phyloP scores from a whole-genome alignment of 2,329 filamentous ascomycete species.

The Lizonia empirigonia region DNA sequence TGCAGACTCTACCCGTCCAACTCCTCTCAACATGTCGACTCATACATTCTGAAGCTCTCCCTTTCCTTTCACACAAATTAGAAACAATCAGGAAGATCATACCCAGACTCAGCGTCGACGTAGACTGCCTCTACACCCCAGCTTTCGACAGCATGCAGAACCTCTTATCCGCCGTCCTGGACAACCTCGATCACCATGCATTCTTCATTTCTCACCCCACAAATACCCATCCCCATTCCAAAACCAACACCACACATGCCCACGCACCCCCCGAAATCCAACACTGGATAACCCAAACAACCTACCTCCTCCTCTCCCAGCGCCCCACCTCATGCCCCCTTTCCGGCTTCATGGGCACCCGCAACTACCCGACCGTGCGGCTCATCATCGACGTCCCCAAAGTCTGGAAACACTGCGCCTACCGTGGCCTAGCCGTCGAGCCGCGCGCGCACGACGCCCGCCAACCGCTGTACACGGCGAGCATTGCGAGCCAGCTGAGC shows the following conservation, averaged over 20 bases:
- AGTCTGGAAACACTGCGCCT: not conserved
- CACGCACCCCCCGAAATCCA: not conserved
- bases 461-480: constrained; percentile 1
- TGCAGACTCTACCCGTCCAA: constrained; percentile 7
- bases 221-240: not conserved
- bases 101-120: constrained; percentile 1
- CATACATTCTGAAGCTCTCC: constrained; percentile 4
- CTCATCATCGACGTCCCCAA: constrained; percentile 4
- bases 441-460: not conserved
- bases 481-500: constrained; percentile 4
- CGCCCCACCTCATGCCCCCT: not conserved
- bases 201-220: not conserved
- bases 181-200: not conserved
- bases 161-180: not conserved
- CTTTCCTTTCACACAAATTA: constrained; percentile 4
- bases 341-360: constrained; percentile 8
- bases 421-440: not conserved
- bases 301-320: constrained; percentile 8
- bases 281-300: constrained; percentile 6
- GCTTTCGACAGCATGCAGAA: not conserved
- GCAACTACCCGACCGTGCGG: constrained; percentile 1
- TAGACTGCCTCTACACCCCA: constrained; percentile 1
- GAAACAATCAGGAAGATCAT: not conserved
- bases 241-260: not conserved
- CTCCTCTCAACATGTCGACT: constrained; percentile 11